Evolutionary conservation across 1,139 yeast genomes (phyloP), one percentile per base, ranked within the genome.

Genomic region (Candida anutae): DNA sequence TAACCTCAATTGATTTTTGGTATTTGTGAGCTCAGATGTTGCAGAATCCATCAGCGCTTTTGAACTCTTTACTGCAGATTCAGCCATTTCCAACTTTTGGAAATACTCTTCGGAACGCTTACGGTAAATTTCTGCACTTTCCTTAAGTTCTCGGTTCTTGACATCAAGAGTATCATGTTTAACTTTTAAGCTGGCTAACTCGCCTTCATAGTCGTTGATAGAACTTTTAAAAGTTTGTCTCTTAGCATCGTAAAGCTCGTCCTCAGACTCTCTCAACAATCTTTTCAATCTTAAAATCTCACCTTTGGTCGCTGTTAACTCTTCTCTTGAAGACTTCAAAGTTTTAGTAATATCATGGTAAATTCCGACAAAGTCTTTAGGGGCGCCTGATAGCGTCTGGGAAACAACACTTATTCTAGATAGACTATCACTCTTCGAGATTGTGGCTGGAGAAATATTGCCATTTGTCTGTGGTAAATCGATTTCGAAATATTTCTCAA

Each of bases 11-110:
- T 76, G 68, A 24, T 61, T 70, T 34, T 65, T 66, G 3, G 71
- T 58, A 18, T 78, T 85, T 14, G 57, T 53, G 33, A 78, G 58
- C 40, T 84, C 87, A 22, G 60, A 58, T 27, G 55, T 58, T 6
- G 81, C 69, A 29, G 62, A 53, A 28, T 68, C 68, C 45, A 80
- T 88, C 12, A 79, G 75, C 38, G 83, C 63, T 39, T 60, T 61
- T 3, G 85, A 74, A 28, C 75, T 69, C 26, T 69, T 61, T 2
- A 82, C 74, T 2, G 85, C 80, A 27, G 78, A 66, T 45, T 88
- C 95, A 1, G 94, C 90, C 34, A 74, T 69, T 43, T 85, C 94
- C 21, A 87, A 60, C 42, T 83, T 82, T 35, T 67, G 64, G 42
- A 70, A 75, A 45, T 84, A 82, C 39, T 80, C 84, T 26, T 83